These are phyloP conservation scores for Tausonia pullulans DNA, from an alignment of 1,284 basidiomycete species.

Conservation along the genomic window DNA sequence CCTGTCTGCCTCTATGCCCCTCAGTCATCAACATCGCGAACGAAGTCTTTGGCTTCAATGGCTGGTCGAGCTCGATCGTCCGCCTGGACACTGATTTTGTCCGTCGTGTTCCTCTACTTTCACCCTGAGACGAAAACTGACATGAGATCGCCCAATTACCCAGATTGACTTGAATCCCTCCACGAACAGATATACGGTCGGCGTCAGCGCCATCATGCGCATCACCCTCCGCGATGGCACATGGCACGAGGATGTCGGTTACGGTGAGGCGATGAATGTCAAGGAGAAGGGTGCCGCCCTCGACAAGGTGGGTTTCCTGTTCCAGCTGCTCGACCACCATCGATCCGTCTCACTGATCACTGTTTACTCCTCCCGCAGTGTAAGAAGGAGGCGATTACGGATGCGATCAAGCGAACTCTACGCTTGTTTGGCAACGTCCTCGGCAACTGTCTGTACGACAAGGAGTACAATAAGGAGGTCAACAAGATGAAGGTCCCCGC, in stretches of 20 bases:
- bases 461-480: conserved; percentile 70
- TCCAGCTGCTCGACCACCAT: not conserved
- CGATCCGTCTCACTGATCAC: too few species aligned
- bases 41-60: conserved; percentile 97
- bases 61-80: conserved; percentile 82
- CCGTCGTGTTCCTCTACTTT: conserved; percentile 1
- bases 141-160: not conserved
- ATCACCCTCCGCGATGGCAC: conserved; percentile 81
- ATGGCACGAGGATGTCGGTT: conserved; percentile 87
- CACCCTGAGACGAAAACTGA: conserved; percentile 1
- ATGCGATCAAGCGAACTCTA: conserved; percentile 80
- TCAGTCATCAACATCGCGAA: conserved; percentile 84
- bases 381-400: conserved; percentile 96
- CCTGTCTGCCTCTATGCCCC: not conserved
- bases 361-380: conserved; percentile 44
- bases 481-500: conserved; percentile 71
- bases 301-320: conserved; percentile 61
- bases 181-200: conserved; percentile 38
- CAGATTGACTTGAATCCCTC: conserved; percentile 50
- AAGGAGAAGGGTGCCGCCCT: conserved; percentile 74
- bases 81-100: conserved; percentile 58
- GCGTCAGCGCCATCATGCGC: conserved; percentile 72
- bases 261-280: conserved; percentile 73
- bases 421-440: conserved; percentile 88
- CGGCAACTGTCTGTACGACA: conserved; percentile 94